Evolutionary conservation across 345 rosid species (phyloP).

Genomic region (Gossypium australe): DNA sequence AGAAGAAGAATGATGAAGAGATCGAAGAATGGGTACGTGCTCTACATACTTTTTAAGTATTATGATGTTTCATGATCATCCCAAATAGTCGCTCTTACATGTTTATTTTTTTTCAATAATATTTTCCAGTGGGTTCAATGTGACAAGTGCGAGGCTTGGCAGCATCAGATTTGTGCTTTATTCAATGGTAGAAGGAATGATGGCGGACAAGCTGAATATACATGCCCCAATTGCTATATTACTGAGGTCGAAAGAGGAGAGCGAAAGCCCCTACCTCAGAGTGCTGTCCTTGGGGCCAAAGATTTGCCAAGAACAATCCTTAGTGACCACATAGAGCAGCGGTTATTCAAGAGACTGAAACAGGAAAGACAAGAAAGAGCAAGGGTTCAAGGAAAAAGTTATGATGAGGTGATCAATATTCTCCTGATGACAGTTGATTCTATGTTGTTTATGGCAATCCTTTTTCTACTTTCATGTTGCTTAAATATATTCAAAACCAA

Average conservation of each 20-base stretch:
- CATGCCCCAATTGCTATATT: slow-evolving; percentile 96
- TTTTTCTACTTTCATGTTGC: neutral
- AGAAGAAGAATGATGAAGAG: slow-evolving; percentile 98
- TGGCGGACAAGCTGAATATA: slow-evolving; percentile 99
- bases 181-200: slow-evolving; percentile 99
- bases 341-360: slow-evolving; percentile 64
- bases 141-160: slow-evolving; percentile 99
- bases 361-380: slow-evolving; percentile 88
- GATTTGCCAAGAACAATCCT: slow-evolving; percentile 91
- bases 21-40: slow-evolving; percentile 91
- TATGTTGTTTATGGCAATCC: neutral
- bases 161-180: slow-evolving; percentile 97
- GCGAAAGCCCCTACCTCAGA: slow-evolving; percentile 89
- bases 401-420: slow-evolving; percentile 69
- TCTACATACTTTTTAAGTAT: neutral
- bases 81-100: slow-evolving; percentile 15
- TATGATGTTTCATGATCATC: slow-evolving; percentile 14
- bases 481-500: neutral
- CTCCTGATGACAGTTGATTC: slow-evolving; percentile 7
- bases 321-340: slow-evolving; percentile 94
- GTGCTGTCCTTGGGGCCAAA: slow-evolving; percentile 97
- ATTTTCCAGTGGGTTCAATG: slow-evolving; percentile 96
- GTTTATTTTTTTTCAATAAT: slow-evolving; percentile 17
- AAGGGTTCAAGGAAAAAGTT: slow-evolving; percentile 60
- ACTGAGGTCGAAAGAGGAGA: slow-evolving; percentile 82